Evolutionary conservation across 371 early-diverging fungal genomes (phyloP), one percentile per base, ranked within the genome.

Genomic region (Mortierella sp.): DNA sequence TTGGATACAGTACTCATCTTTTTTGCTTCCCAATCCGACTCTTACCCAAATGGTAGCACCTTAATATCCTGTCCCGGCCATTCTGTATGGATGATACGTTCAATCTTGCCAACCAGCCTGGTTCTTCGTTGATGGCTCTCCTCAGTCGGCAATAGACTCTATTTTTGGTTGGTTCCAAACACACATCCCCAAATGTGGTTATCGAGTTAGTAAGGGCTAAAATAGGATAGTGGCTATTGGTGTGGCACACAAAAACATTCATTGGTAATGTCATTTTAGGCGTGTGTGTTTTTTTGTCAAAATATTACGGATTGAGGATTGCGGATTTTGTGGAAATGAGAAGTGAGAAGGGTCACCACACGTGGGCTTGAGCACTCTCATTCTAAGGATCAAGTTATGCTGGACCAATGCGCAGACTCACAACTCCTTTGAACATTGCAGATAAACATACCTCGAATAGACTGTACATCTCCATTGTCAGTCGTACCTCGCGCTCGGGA

Each of bases 31-130:
- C 35, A 24, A 1, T 16, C 1, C 24, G 9, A 1, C 32, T 12
- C 69, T n/a, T 83, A 85, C 85, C 85, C 85, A 63, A 85, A 85
- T 54, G 81, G 75, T 22, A 79, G 60, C 12, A 71, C 83, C 20
- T 77, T 72, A 37, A 83, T 79, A 32, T 83, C 83, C 70, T 77
- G 67, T 62, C 75, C 81, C 6, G 76, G 73, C 81, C 81, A 80
- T 37, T 80, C 81, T 18, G 63, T 11, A 10, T 63, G 66, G 40
- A 80, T 47, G 45, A 80, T 80, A 28, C 52, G 47, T n/a, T 80
- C 75, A 60, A 80, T 75, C 66, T 80, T 80, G 51, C 66, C 68
- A 37, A 80, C 69, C 47, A 80, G 35, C 40, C 18, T 45, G 20
- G 72, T 75, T 59, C 81, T 67, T 32, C 81, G 72, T 18, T 66